These are phyloP conservation scores for Ogataea nitratoaversa DNA, from an alignment of 805 yeast genomes.

Conservation along the genomic window DNA sequence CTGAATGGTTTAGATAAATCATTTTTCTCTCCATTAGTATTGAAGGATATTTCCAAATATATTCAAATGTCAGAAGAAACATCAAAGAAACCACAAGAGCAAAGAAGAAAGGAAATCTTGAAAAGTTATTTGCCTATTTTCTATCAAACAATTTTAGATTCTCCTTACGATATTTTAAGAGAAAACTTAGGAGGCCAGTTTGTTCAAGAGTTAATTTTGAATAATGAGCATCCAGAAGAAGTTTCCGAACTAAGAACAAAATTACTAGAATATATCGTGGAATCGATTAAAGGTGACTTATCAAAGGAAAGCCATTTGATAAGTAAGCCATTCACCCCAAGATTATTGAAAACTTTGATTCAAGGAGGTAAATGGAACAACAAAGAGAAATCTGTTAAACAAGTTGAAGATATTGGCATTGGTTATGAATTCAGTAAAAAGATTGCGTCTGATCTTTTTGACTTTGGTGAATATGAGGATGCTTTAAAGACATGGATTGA, in stretches of 20 bases:
- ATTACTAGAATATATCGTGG: slow-evolving; percentile 55
- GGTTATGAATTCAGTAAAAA: slow-evolving; percentile 60
- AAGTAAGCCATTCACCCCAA: slow-evolving; percentile 66
- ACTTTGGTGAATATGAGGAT: slow-evolving; percentile 49
- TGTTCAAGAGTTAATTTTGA: slow-evolving; percentile 67
- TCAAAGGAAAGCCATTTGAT: slow-evolving; percentile 63
- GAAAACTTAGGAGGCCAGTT: slow-evolving; percentile 83
- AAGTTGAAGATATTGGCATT: slow-evolving; percentile 39
- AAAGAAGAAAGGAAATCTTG: slow-evolving; percentile 68
- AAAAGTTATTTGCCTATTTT: slow-evolving; percentile 62
- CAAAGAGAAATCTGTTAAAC: slow-evolving; percentile 49
- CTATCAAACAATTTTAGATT: slow-evolving; percentile 48
- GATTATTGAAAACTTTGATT: slow-evolving; percentile 70
- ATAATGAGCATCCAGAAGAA: slow-evolving; percentile 34
- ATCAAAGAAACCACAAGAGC: slow-evolving; percentile 79
- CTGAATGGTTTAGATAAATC: slow-evolving; percentile 75
- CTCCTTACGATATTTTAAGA: slow-evolving; percentile 49
- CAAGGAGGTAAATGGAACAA: slow-evolving; percentile 84
- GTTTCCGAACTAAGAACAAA: slow-evolving; percentile 29
- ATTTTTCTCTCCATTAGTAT: slow-evolving; percentile 68
- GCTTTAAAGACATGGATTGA: slow-evolving; percentile 59
- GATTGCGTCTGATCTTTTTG: slow-evolving; percentile 39
- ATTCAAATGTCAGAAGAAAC: slow-evolving; percentile 61
- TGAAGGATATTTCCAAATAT: slow-evolving; percentile 57
- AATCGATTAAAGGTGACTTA: slow-evolving; percentile 63